Evolutionary conservation across 2,329 filamentous ascomycete species (phyloP).

Genomic region (Alternaria gansuensis): DNA sequence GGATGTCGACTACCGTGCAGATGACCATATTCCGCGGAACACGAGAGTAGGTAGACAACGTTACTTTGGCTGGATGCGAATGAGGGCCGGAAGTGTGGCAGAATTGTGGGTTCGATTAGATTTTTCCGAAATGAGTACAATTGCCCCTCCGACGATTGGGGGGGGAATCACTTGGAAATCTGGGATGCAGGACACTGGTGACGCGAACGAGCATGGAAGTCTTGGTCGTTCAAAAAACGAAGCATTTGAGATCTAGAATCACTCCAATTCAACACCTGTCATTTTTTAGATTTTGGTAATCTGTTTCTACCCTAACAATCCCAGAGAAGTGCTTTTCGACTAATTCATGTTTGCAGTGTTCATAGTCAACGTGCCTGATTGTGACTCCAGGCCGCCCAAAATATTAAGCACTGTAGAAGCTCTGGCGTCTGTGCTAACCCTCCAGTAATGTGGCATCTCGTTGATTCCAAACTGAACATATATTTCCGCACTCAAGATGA

Average conservation of each 20-base stretch:
- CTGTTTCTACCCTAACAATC: neutral
- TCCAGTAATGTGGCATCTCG: neutral
- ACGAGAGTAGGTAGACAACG: constrained; percentile 15
- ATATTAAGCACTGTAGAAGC: neutral
- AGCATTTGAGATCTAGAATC: neutral
- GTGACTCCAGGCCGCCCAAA: constrained; percentile 3
- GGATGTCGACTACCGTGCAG: constrained; percentile 19
- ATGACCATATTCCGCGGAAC: constrained; percentile 14
- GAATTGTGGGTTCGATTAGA: constrained; percentile 12
- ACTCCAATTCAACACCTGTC: neutral
- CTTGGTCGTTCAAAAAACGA: neutral
- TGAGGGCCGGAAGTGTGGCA: constrained; percentile 9
- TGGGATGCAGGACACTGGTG: constrained; percentile 1
- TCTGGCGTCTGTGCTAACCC: neutral
- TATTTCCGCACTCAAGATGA: neutral
- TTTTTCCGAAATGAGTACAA: neutral
- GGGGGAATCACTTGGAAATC: constrained; percentile 14
- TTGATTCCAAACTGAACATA: neutral
- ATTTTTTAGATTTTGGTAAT: neutral
- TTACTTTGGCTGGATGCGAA: constrained; percentile 23
- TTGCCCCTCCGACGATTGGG: constrained; percentile 16
- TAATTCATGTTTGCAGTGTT: constrained; percentile 4
- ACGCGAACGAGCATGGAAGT: constrained; percentile 1
- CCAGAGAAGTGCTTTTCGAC: constrained; percentile 2
- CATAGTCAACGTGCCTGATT: neutral